These are phyloP conservation scores for Vitis rupestris DNA, from an alignment of 164 flowering plant species.

Conservation along the genomic window DNA sequence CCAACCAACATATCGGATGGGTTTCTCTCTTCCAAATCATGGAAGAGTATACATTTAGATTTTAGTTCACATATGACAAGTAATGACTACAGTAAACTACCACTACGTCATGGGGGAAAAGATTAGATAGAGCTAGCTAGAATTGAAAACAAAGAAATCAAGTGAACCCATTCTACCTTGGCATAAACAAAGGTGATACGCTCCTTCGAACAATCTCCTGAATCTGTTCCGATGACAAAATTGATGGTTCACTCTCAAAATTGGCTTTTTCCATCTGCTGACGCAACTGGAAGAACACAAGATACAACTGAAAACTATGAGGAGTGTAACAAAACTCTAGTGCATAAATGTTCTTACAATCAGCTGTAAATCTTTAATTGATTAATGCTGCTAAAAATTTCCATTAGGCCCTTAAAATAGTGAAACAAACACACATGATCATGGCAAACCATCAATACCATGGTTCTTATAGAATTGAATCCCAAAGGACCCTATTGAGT, in stretches of 20 bases:
- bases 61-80: background rate
- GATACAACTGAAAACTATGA: background rate
- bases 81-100: background rate
- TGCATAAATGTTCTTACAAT: too few relatives aligned
- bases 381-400: background rate
- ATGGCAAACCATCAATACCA: background rate
- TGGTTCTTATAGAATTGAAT: background rate
- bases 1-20: too few relatives aligned
- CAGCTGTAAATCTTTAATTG: background rate
- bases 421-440: background rate
- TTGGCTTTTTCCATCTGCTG: conserved; percentile 63
- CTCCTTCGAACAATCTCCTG: conserved; percentile 57
- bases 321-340: too few relatives aligned
- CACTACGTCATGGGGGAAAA: background rate
- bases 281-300: conserved; percentile 48
- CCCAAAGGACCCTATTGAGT: background rate
- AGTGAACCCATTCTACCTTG: conserved; percentile 19
- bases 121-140: background rate
- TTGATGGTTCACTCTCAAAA: conserved; percentile 50
- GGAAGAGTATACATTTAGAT: too few relatives aligned
- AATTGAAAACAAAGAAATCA: background rate
- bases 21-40: too few relatives aligned
- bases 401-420: background rate
- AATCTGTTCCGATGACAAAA: conserved; percentile 65
- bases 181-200: conserved; percentile 40